phyloP scores from a whole-genome alignment of 768 basidiomycete genomes.

The Lanmaoa pseudosensibilis region DNA sequence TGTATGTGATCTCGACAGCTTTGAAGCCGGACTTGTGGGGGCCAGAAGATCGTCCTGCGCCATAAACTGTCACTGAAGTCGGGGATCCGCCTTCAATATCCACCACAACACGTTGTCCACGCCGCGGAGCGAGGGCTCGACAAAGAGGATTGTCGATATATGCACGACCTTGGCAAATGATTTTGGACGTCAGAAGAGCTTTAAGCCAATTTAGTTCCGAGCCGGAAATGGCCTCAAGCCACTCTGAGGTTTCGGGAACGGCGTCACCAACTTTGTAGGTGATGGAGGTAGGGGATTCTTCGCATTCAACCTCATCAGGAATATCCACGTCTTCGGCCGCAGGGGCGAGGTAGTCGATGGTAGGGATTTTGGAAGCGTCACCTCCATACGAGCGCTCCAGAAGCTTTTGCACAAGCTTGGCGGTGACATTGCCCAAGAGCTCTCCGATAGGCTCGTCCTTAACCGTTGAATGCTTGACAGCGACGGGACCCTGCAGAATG shows the following conservation, averaged over 20 bases:
- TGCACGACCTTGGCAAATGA: slow-evolving; percentile 81
- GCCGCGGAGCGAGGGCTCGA: slow-evolving; percentile 81
- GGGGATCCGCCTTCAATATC: slow-evolving; percentile 46
- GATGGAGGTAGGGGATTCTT: slow-evolving; percentile 44
- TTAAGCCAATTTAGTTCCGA: slow-evolving; percentile 81
- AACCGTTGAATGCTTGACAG: slow-evolving; percentile 79
- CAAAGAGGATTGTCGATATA: slow-evolving; percentile 90
- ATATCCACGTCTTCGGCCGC: slow-evolving; percentile 39
- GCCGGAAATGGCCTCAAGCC: slow-evolving; percentile 86
- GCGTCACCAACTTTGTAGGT: slow-evolving; percentile 50
- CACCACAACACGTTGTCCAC: slow-evolving; percentile 76
- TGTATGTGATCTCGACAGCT: slow-evolving; percentile 72
- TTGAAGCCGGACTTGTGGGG: slow-evolving; percentile 75
- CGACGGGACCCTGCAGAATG: slow-evolving; percentile 96
- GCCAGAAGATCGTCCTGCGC: slow-evolving; percentile 79
- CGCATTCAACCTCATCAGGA: slow-evolving; percentile 43
- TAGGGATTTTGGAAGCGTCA: slow-evolving; percentile 73
- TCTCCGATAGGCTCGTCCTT: slow-evolving; percentile 96
- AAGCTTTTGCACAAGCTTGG: slow-evolving; percentile 72
- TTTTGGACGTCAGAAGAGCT: slow-evolving; percentile 78
- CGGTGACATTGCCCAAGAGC: slow-evolving; percentile 84
- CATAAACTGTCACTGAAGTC: slow-evolving; percentile 64
- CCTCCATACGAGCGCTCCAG: slow-evolving; percentile 76
- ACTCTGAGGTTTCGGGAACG: slow-evolving; percentile 63
- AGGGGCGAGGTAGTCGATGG: slow-evolving; percentile 79